Evolutionary conservation across 2,329 filamentous ascomycete species (phyloP), one percentile per base, ranked within the genome.

Genomic region (Aspergillus neotritici): DNA sequence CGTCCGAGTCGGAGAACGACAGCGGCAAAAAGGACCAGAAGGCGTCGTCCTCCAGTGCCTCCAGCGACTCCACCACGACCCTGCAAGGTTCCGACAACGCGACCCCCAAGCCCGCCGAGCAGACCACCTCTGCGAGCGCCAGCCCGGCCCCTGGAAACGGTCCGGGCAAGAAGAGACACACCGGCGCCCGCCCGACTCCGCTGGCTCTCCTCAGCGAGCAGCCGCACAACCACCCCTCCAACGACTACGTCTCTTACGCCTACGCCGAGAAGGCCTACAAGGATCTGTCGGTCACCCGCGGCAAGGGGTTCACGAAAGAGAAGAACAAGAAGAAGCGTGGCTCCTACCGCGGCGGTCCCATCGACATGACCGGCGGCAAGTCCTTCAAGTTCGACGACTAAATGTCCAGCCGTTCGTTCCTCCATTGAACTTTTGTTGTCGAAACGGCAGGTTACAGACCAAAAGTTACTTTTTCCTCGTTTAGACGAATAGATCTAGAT

Each of bases 241-340:
- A 97, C 68, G 80, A 79, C 11, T 97, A 91, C 64, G 76, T 87
- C 9, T 76, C 82, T 15, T 88, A 96, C 64, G 83, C 86, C 51
- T 98, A 97, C 69, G 91, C 90, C 16, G 84, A 93, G 57, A 82
- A 82, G 55, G 94, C 94, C 7, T 87, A 90, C 62, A 79, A 88
- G 54, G 90, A 96, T 63, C 72, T 98, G 50, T 87, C 89, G 37
- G 79, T 95, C 31, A 97, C 91, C 28, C 87, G 85, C 65, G 93
- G 93, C 59, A 97, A 96, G 73, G 89, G 88, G 4, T 98, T 98
- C 71, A 97, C 91, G 47, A 98, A 98, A 76, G 93, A 97, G 75
- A 98, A 98, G 82, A 98, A 98, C 72, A 98, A 98, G 77, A 93
- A 89, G 78, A 90, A 89, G 77, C 78, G 82, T 56, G 93, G 93